Percentiles rank a stretch among this genome's conserved stretches.
Conservation (phyloP, 2,329 filamentous ascomycete genomes). For the Karstenula rhodostoma region DNA sequence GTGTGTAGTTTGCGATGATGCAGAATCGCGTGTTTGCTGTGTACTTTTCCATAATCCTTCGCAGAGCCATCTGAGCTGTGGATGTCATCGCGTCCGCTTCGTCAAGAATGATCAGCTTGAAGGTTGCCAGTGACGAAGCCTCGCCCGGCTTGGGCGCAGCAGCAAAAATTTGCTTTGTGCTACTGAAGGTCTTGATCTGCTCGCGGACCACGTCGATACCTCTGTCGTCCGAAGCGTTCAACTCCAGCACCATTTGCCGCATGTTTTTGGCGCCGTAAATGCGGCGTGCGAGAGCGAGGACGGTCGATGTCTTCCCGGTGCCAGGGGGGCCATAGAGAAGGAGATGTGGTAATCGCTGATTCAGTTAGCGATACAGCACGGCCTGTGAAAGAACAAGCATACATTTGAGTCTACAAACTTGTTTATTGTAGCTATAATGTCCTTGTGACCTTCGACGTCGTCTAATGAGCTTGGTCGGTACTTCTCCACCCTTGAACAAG, state of each 20-base stretch:
- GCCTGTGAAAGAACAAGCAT: conserved; percentile 25
- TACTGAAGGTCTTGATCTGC: conserved; percentile 99
- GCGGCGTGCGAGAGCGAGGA: conserved; percentile 87
- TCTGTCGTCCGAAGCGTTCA: conserved; percentile 96
- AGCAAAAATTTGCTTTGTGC: conserved; percentile 97
- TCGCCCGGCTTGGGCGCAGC: conserved; percentile 60
- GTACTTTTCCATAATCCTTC: conserved; percentile 99
- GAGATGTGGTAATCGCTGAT: conserved; percentile 83
- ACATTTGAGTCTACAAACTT: conserved; percentile 94
- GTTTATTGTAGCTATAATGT: conserved; percentile 97
- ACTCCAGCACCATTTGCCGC: conserved; percentile 97
- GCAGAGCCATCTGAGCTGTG: conserved; percentile 95
- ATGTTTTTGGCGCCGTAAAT: conserved; percentile 94
- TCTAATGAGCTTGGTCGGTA: conserved; percentile 88
- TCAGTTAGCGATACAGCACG: not conserved
- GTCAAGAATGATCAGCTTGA: conserved; percentile 96
- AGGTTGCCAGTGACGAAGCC: conserved; percentile 69
- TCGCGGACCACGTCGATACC: conserved; percentile 95
- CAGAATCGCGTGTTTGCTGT: conserved; percentile 97
- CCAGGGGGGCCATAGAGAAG: conserved; percentile 96
- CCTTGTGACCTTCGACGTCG: conserved; percentile 95
- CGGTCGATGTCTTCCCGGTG: conserved; percentile 96
- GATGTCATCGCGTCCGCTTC: conserved; percentile 99
- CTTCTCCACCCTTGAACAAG: conserved; percentile 81
- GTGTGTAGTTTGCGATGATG: conserved; percentile 98